Evolutionary conservation across 495 filamentous ascomycete genomes (phyloP).

Genomic region (Neurospora sp.): DNA sequence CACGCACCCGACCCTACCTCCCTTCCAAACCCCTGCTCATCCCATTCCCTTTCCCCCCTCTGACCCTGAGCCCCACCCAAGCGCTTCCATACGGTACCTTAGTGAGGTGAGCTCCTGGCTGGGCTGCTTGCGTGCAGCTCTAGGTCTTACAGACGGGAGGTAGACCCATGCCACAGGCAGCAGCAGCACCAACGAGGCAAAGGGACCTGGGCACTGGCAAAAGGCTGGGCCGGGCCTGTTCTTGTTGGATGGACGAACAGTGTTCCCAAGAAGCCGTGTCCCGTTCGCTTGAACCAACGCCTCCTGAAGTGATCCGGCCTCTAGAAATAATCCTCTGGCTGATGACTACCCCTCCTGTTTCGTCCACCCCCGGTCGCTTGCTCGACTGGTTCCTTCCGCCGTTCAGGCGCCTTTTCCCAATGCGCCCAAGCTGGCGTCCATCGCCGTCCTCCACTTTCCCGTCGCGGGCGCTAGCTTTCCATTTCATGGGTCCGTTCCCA

Average conservation of each 20-base stretch:
- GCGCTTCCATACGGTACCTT: slow-evolving; percentile 9
- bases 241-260: not conserved
- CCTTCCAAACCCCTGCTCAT: not conserved
- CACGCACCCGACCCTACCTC: not conserved
- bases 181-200: not conserved
- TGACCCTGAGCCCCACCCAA: slow-evolving; percentile 16
- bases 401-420: slow-evolving; percentile 20
- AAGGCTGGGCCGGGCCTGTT: not conserved
- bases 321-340: slow-evolving; percentile 4
- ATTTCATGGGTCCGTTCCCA: slow-evolving; percentile 5
- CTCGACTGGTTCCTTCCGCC: slow-evolving; percentile 5
- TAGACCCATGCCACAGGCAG: not conserved
- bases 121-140: not conserved
- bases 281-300: slow-evolving; percentile 19
- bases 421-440: slow-evolving; percentile 14
- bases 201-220: not conserved
- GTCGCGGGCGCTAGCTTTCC: not conserved
- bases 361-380: slow-evolving; percentile 1
- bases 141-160: not conserved
- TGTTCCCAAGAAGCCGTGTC: not conserved
- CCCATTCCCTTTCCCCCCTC: not conserved
- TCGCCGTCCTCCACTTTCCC: slow-evolving; percentile 19
- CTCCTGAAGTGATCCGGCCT: slow-evolving; percentile 2
- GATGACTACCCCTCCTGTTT: slow-evolving; percentile 8
- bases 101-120: not conserved